Evolutionary conservation across 345 rosid species (phyloP), one percentile per base, ranked within the genome.

Genomic region (Gossypium sturtianum): DNA sequence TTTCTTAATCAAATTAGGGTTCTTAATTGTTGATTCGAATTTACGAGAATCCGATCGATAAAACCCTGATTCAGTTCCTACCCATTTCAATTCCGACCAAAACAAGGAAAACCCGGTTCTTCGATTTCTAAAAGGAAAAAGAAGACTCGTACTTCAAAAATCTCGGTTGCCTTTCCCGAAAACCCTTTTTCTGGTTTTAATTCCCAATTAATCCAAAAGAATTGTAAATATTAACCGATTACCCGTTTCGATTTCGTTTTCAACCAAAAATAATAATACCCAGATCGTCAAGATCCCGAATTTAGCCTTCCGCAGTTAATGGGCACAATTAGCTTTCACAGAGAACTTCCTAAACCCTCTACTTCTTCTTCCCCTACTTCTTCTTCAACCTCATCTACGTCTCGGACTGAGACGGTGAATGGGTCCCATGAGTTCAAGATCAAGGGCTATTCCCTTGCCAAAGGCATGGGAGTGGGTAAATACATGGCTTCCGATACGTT

Each of bases 381-480:
- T 77, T 56, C 70, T 23, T 74, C 85, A 38, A 80, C 93, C 10
- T 67, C 85, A 65, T 91, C 93, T 2, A 83, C 85, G 0, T 88
- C 93, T 71, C 72, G 53, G n/a, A 89, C 86, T 49, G 93, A 89
- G 74, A 89, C 97, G 7, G 71, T 85, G 58, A 88, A 89, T 83
- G 92, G 97, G 60, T 86, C 83, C 7, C 94, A 91, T 77, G 83
- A 89, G 73, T 91, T 91, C 82, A 86, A 82, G 81, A 89, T 91
- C 78, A 71, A 77, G 19, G 97, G 92, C 10, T 91, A 84, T 80
- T 84, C 92, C 43, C 77, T 89, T 2, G 78, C 81, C 16, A 91
- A 89, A 80, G 94, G 97, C 62, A 83, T 88, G 87, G 94, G 97
- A 22, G 72, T 88, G n/a, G 92, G 92, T 51, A 89, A 91, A 77